Evolutionary conservation across 164 flowering plant genomes (phyloP).

Genomic region (Nelumbo lutea): DNA sequence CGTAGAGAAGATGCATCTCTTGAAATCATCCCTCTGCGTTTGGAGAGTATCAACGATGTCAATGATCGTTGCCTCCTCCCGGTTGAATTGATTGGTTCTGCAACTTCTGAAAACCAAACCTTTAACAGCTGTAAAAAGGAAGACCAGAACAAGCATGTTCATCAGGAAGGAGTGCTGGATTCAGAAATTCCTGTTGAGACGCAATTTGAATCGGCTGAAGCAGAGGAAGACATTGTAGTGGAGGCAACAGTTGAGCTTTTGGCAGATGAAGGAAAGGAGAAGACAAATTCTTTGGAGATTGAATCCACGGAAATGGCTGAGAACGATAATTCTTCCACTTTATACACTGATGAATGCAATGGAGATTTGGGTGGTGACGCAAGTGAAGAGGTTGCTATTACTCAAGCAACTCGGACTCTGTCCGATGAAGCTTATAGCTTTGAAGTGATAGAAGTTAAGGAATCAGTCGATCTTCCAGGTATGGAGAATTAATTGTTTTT

Average conservation of each 20-base stretch:
- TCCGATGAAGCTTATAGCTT: conserved; percentile 12
- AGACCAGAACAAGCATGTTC: conserved; percentile 13
- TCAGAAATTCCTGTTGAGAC: conserved; percentile 13
- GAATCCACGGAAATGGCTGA: conserved; percentile 31
- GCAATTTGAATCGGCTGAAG: conserved; percentile 12
- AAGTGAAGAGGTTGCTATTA: conserved; percentile 21
- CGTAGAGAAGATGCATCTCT: conserved; percentile 22
- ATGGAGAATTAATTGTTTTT: not conserved
- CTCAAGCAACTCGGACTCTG: conserved; percentile 24
- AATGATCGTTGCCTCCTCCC: conserved; percentile 51
- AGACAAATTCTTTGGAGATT: conserved; percentile 9
- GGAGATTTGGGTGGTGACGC: conserved; percentile 10
- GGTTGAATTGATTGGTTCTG: conserved; percentile 38
- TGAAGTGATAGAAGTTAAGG: conserved; percentile 19
- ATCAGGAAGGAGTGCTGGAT: conserved; percentile 12
- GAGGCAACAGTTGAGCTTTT: conserved; percentile 16
- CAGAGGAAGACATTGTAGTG: conserved; percentile 12
- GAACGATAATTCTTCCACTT: conserved; percentile 19
- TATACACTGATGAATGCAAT: conserved; percentile 16
- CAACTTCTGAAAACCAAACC: conserved; percentile 16
- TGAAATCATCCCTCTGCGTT: conserved; percentile 27
- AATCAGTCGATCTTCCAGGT: conserved; percentile 34
- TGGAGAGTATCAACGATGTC: conserved; percentile 39
- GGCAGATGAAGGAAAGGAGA: conserved; percentile 13
- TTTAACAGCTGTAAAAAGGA: conserved; percentile 10